Conservation (phyloP, 2,329 filamentous ascomycete genomes). For the Botrytis fragariae region DNA sequence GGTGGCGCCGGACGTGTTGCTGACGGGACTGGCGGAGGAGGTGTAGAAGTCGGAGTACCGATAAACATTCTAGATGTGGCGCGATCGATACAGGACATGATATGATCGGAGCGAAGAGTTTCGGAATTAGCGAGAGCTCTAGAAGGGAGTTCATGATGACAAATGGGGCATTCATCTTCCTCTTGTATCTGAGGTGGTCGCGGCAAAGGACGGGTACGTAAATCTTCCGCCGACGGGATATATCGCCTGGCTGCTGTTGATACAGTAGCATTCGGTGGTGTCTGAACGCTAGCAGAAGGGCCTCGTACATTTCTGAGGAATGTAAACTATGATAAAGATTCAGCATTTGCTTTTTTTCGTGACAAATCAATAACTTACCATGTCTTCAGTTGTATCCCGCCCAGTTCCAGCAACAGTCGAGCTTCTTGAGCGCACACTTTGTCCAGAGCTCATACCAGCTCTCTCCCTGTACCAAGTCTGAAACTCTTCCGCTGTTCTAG, state of each 20-base stretch:
- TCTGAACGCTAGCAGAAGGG: constrained; percentile 10
- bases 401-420: constrained; percentile 17
- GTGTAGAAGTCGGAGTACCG: constrained; percentile 17
- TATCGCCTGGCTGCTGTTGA: constrained; percentile 15
- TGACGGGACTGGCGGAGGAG: constrained; percentile 23
- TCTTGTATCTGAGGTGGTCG: constrained; percentile 52
- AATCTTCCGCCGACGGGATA: constrained; percentile 18
- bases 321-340: neutral
- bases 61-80: constrained; percentile 22
- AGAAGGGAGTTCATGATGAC: constrained; percentile 67
- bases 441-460: constrained; percentile 1
- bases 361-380: constrained; percentile 10
- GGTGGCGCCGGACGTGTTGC: constrained; percentile 17
- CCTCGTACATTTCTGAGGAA: constrained; percentile 15
- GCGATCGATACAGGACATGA: constrained; percentile 52
- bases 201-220: constrained; percentile 25
- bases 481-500: constrained; percentile 10
- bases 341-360: neutral
- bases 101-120: constrained; percentile 55
- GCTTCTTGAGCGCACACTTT: constrained; percentile 14
- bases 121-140: constrained; percentile 53
- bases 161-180: constrained; percentile 78
- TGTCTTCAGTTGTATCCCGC: constrained; percentile 18
- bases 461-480: constrained; percentile 19
- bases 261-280: neutral